These are phyloP conservation scores for Quercus mongolica DNA, from an alignment of 306 rosid genomes.

Conservation along the genomic window DNA sequence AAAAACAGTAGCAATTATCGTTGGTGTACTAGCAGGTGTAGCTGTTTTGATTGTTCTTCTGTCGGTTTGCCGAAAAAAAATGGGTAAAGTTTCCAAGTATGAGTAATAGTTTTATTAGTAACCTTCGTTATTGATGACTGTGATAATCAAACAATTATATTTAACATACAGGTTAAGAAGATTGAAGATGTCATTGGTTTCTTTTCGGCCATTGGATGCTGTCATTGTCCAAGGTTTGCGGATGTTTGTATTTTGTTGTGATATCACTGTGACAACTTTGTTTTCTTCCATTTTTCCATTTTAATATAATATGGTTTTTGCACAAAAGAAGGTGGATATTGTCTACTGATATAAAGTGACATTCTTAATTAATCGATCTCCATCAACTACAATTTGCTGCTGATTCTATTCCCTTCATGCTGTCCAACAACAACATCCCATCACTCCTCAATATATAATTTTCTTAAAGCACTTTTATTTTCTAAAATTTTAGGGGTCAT, in stretches of 20 bases:
- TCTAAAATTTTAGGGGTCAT: neutral
- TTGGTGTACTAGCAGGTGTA: conserved; percentile 63
- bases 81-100: conserved; percentile 33
- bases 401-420: conserved; percentile 37
- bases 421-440: conserved; percentile 31
- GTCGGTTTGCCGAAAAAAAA: conserved; percentile 73
- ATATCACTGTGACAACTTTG: conserved; percentile 21
- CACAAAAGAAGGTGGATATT: conserved; percentile 34
- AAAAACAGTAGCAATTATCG: conserved; percentile 78
- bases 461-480: neutral
- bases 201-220: conserved; percentile 1
- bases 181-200: neutral
- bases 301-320: conserved; percentile 28
- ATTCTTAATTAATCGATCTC: conserved; percentile 17
- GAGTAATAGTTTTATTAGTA: neutral
- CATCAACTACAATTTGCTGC: conserved; percentile 41
- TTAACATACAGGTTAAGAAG: conserved; percentile 37
- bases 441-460: conserved; percentile 7
- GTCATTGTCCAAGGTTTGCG: conserved; percentile 27
- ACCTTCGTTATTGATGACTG: neutral
- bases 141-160: conserved; percentile 8
- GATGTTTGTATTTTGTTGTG: conserved; percentile 21
- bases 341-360: conserved; percentile 33
- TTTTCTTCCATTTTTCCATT: conserved; percentile 30
- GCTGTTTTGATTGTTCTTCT: conserved; percentile 83